These are phyloP conservation scores for Fragaria iinumae DNA, from an alignment of 306 rosid species.

Conservation along the genomic window DNA sequence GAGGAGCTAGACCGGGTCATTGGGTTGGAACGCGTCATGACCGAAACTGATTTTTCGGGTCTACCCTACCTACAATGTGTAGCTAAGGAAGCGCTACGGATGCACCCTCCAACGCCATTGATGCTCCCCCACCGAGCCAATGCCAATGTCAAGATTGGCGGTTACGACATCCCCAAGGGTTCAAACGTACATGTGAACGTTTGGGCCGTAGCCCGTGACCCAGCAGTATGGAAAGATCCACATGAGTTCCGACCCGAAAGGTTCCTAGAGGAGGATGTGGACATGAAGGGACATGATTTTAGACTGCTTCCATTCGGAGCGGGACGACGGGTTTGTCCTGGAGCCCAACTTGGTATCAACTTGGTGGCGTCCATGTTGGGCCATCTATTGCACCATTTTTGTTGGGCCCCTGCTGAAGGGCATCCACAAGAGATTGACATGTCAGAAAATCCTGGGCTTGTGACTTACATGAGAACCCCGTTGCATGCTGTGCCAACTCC, in stretches of 20 bases:
- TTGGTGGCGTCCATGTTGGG: slow-evolving; percentile 83
- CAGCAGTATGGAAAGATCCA: slow-evolving; percentile 62
- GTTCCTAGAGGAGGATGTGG: slow-evolving; percentile 81
- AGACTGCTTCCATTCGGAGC: slow-evolving; percentile 82
- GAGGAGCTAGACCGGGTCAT: slow-evolving; percentile 66
- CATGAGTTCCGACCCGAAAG: slow-evolving; percentile 76
- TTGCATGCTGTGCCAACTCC: slow-evolving; percentile 67
- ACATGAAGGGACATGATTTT: slow-evolving; percentile 86
- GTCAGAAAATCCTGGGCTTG: slow-evolving; percentile 76
- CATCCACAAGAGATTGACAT: slow-evolving; percentile 69
- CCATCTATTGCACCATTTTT: slow-evolving; percentile 77
- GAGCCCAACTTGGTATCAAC: slow-evolving; percentile 82
- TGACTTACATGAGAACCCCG: slow-evolving; percentile 75
- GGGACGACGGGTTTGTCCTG: slow-evolving; percentile 82
- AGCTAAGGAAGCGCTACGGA: slow-evolving; percentile 70
- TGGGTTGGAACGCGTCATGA: slow-evolving; percentile 65
- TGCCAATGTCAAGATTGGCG: slow-evolving; percentile 67
- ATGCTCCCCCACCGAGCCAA: slow-evolving; percentile 91
- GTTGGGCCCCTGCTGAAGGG: slow-evolving; percentile 57
- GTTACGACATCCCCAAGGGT: slow-evolving; percentile 82
- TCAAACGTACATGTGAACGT: slow-evolving; percentile 83
- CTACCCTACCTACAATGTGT: slow-evolving; percentile 74
- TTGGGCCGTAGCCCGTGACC: slow-evolving; percentile 86
- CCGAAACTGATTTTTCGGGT: slow-evolving; percentile 58
- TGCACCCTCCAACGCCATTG: slow-evolving; percentile 94